phyloP scores from a whole-genome alignment of 768 basidiomycete species.

The Leccinum subtestaceum region DNA sequence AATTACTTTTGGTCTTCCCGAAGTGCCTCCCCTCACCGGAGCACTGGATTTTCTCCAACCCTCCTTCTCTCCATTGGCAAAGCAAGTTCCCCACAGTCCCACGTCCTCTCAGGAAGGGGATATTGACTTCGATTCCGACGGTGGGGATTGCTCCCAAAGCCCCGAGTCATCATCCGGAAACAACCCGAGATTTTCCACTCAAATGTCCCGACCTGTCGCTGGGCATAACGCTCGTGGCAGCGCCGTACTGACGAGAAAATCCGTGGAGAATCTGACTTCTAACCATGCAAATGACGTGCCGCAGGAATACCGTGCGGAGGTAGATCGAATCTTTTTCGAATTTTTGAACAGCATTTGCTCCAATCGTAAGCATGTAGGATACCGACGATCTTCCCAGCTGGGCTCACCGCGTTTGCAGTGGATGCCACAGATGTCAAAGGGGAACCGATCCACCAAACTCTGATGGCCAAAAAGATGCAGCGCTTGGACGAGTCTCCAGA shows the following conservation, averaged over 20 bases:
- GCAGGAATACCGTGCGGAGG: conserved; percentile 73
- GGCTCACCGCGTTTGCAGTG: conserved; percentile 49
- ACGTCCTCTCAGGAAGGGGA: conserved; percentile 49
- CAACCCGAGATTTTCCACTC: conserved; percentile 21
- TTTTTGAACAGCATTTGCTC: conserved; percentile 88
- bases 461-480: conserved; percentile 99
- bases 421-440: conserved; percentile 93
- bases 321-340: conserved; percentile 89
- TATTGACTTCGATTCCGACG: conserved; percentile 47
- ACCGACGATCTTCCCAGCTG: conserved; percentile 2
- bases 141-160: conserved; percentile 30
- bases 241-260: conserved; percentile 17
- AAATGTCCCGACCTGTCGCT: conserved; percentile 15
- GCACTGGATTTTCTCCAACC: conserved; percentile 33
- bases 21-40: conserved; percentile 23
- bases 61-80: conserved; percentile 10
- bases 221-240: conserved; percentile 17
- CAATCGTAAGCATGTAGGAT: conserved; percentile 60
- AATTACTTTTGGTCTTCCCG: conserved; percentile 38
- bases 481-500: conserved; percentile 93
- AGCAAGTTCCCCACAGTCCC: conserved; percentile 24
- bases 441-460: conserved; percentile 94
- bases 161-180: conserved; percentile 31
- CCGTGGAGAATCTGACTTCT: conserved; percentile 27
- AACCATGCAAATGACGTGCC: conserved; percentile 64